Evolutionary conservation across 768 basidiomycete species (phyloP), one percentile per base, ranked within the genome.

Genomic region (Favolaschia claudopus): DNA sequence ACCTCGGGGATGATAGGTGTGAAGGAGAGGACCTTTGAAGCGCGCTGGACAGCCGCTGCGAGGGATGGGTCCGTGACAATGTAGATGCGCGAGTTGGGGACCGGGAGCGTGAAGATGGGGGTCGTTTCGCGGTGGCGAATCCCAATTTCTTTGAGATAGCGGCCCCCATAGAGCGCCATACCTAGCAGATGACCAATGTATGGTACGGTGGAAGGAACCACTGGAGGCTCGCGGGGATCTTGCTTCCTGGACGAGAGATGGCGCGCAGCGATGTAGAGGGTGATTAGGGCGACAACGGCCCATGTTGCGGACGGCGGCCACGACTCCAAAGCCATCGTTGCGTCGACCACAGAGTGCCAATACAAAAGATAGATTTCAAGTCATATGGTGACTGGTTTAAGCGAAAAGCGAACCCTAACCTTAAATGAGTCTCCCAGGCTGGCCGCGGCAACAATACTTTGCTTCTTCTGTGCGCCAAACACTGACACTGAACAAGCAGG

Each of bases 91-190:
- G 60, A 62, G 15, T 36, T 19, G 27, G 48, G 54, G 24, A 62
- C 60, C 2, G 60, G 60, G 36, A 62, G 52, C 24, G 60, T 62
- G 49, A 62, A 62, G 14, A 62, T 56, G 31, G 54, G 49, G n/a
- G n/a, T n/a, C 14, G 39, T 55, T 20, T 55, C 36, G 36, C 48
- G 60, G 7, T 62, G 43, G n/a, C 49, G 54, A 12, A 62, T 12
- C 55, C 56, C 60, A 22, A 62, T 62, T 15, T 12, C 25, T 44
- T 62, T 62, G 38, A 56, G 36, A 47, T 62, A 47, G 14, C 49
- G 47, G 5, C 60, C 60, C 15, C 60, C 60, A 3, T 46, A 20
- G n/a, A 56, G 12, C 24, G 31, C 34, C 60, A 62, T 62, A 24
- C 60, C 60, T n/a, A 62, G n/a, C 1, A 62, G 55, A 29, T 47